Evolutionary conservation across 495 filamentous ascomycete species (phyloP), one percentile per base, ranked within the genome.

Genomic region (Neurospora intermedia): DNA sequence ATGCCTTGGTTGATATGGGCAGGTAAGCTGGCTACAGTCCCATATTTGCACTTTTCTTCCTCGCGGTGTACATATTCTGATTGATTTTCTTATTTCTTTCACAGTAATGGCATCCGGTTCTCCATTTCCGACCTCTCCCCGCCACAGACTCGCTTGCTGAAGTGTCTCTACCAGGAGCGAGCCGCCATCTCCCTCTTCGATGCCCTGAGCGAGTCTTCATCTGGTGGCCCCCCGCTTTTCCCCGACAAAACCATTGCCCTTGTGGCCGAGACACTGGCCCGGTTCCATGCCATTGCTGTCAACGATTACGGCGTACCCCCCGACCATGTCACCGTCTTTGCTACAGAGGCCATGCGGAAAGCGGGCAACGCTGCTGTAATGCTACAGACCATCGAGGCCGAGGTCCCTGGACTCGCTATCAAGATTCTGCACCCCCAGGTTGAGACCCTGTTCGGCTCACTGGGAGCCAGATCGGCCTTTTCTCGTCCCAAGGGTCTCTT

Each of bases 41-140:
- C 46, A 66, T 35, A 73, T 62, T 35, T 31, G 48, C 7, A 4
- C 7, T 62, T 62, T 13, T 31, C 54, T 1, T 0, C 54, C 20
- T 16, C 23, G 2, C 35, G 31, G 16, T 35, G 73, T 74, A 6
- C 42, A 20, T 46, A 0, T 73, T 15, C 54, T 66, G 15, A 66
- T 0, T 0, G 3, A 3, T 6, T 38, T 6, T 38, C 3, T 71
- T 48, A 7, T 45, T 4, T 38, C n/a, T 48, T 4, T 18, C 40
- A 73, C 76, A 97, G 94, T 84, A 98, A 98, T 87, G 94, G 94
- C 74, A 95, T 98, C 76, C 94, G 94, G 62, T 97, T 97, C 84
- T 95, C 92, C 10, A 93, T 98, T 73, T 92, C 94, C 10, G 88
- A 93, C 72, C 87, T 97, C 41, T 87, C 90, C 2, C 88, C 90